These are phyloP conservation scores for Linum trigynum DNA, from an alignment of 345 rosid genomes.

Conservation along the genomic window DNA sequence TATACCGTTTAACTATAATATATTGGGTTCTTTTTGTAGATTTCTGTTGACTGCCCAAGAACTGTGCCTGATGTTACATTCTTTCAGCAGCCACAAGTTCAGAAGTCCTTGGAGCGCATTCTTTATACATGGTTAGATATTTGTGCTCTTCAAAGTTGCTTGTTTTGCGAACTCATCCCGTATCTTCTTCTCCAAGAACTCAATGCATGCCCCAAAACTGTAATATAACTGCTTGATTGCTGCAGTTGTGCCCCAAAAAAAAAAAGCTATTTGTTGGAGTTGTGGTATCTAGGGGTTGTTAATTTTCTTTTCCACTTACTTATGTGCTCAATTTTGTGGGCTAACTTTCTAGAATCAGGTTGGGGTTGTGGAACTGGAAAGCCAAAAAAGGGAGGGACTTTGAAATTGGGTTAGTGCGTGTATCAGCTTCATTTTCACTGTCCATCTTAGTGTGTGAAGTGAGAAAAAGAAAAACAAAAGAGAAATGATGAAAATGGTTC, in stretches of 20 bases:
- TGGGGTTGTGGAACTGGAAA: not conserved
- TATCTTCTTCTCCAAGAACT: too few species aligned
- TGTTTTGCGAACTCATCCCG: too few species aligned
- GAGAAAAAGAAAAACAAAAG: too few species aligned
- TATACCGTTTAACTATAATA: conserved; percentile 10
- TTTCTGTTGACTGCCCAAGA: conserved; percentile 98
- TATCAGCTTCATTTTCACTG: too few species aligned
- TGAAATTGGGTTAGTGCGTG: not conserved
- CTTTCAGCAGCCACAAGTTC: conserved; percentile 92
- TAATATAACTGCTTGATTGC: too few species aligned
- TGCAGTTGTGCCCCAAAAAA: too few species aligned
- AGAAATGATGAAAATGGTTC: too few species aligned
- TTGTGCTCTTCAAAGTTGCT: not conserved
- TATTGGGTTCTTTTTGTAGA: conserved; percentile 33
- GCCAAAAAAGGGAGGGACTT: not conserved
- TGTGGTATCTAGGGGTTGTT: too few species aligned
- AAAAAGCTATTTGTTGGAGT: too few species aligned
- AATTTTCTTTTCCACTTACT: too few species aligned
- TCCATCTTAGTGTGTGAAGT: too few species aligned
- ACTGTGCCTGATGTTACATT: conserved; percentile 94
- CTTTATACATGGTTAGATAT: conserved; percentile 79
- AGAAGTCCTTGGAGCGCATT: conserved; percentile 94
- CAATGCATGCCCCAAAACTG: too few species aligned
- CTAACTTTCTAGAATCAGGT: not conserved
- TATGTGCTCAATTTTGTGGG: not conserved